These are phyloP conservation scores for Penicillium sp. DNA, from an alignment of 2,329 filamentous ascomycete genomes.

Conservation along the genomic window DNA sequence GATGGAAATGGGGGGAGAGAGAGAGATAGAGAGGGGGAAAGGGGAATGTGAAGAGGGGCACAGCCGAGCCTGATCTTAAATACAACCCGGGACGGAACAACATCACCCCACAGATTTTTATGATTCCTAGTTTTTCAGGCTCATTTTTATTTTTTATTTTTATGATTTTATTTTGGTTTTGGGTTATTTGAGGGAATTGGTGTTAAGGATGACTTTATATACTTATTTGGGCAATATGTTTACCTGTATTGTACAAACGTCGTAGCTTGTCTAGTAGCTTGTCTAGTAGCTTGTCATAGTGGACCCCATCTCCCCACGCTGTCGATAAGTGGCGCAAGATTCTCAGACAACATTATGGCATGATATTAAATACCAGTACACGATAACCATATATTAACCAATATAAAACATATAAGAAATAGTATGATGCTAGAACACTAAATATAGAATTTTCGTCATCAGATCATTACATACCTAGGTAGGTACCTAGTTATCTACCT, in stretches of 20 bases:
- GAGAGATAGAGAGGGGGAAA: neutral
- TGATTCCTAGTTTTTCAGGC: constrained; percentile 13
- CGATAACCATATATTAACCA: no score
- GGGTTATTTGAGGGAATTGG: neutral
- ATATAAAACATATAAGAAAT: neutral
- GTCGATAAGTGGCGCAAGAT: neutral
- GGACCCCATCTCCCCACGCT: constrained; percentile 3
- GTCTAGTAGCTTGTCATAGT: neutral
- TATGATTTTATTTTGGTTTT: neutral
- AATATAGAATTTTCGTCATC: neutral
- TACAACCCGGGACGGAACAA: constrained; percentile 13
- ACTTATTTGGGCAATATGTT: constrained; percentile 2
- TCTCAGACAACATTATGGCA: neutral
- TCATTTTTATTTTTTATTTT: neutral
- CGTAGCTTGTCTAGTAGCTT: no score
- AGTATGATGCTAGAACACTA: neutral
- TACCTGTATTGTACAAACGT: neutral
- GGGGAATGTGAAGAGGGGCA: constrained; percentile 11
- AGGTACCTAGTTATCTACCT: no score
- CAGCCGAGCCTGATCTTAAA: constrained; percentile 14
- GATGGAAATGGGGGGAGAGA: constrained; percentile 6
- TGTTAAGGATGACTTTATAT: neutral
- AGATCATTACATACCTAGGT: neutral
- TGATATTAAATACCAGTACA: no score
- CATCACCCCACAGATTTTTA: constrained; percentile 6